These are phyloP conservation scores for Mycena capillaripes DNA, from an alignment of 768 basidiomycete species.

Conservation along the genomic window DNA sequence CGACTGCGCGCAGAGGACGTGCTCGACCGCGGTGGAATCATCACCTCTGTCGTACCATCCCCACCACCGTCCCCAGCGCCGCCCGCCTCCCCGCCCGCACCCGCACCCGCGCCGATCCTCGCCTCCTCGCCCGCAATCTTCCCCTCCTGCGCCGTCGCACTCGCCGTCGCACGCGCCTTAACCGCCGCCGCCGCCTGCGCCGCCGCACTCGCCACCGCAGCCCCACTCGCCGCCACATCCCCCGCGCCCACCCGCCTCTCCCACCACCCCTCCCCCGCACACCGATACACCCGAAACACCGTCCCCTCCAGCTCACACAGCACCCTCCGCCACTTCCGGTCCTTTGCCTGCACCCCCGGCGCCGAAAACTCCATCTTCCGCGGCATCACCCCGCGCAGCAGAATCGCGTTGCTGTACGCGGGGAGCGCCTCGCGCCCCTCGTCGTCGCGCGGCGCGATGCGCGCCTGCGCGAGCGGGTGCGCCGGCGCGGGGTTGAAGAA, in stretches of 20 bases:
- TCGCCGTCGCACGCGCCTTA: constrained; percentile 38
- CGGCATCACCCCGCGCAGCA: constrained; percentile 85
- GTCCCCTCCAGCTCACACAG: constrained; percentile 95
- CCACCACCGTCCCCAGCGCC: constrained; percentile 17
- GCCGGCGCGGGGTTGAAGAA: constrained; percentile 28
- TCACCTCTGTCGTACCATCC: constrained; percentile 39
- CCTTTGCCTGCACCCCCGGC: constrained; percentile 89
- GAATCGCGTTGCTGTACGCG: constrained; percentile 83
- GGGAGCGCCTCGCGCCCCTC: constrained; percentile 90
- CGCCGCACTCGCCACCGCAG: constrained; percentile 40
- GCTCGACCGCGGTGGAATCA: constrained; percentile 32
- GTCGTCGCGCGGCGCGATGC: constrained; percentile 73
- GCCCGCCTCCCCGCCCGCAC: constrained; percentile 34
- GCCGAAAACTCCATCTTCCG: constrained; percentile 93
- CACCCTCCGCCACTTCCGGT: constrained; percentile 92
- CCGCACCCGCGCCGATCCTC: background rate
- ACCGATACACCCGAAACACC: constrained; percentile 82
- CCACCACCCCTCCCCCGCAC: constrained; percentile 74
- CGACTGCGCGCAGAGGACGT: constrained; percentile 32
- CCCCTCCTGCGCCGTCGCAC: constrained; percentile 43
- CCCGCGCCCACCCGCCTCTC: constrained; percentile 83
- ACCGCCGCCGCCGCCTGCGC: constrained; percentile 36
- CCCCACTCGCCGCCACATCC: constrained; percentile 58
- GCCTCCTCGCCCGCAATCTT: constrained; percentile 29
- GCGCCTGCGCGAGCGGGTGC: constrained; percentile 36